These are phyloP conservation scores for Sclerotinia subarctica DNA, from an alignment of 2,329 filamentous ascomycete species.

Conservation along the genomic window DNA sequence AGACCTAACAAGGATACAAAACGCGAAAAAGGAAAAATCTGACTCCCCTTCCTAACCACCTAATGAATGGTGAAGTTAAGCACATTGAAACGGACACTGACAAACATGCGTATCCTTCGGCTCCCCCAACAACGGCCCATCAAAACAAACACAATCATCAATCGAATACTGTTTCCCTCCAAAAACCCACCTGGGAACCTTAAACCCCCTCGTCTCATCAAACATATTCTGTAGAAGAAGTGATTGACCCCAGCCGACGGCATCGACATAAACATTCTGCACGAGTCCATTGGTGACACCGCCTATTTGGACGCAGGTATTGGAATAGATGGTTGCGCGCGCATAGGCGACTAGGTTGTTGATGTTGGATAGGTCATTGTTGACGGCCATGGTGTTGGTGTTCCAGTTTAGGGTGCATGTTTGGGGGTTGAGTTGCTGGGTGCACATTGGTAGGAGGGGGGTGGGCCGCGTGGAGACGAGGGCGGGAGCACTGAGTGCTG, in stretches of 20 bases:
- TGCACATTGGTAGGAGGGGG: neutral
- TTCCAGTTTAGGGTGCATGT: conserved; percentile 9
- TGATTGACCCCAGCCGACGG: neutral
- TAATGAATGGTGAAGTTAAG: neutral
- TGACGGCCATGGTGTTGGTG: conserved; percentile 18
- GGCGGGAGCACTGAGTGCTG: conserved; percentile 1
- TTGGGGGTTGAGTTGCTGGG: neutral
- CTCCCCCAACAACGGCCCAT: neutral
- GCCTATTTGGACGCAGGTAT: neutral
- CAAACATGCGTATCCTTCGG: conserved; percentile 12
- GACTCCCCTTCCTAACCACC: neutral
- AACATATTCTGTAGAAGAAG: neutral
- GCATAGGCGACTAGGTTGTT: conserved; percentile 13
- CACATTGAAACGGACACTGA: neutral
- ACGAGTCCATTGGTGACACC: neutral
- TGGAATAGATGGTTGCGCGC: neutral
- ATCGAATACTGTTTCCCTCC: neutral
- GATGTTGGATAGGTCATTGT: conserved; percentile 7
- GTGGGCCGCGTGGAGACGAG: neutral
- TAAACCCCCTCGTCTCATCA: neutral
- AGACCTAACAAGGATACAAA: neutral
- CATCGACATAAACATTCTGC: neutral
- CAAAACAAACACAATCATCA: neutral
- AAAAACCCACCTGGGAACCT: neutral
- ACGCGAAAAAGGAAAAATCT: neutral